Evolutionary conservation across 1,139 yeast species (phyloP).

Genomic region (Magnusiomyces ingens): DNA sequence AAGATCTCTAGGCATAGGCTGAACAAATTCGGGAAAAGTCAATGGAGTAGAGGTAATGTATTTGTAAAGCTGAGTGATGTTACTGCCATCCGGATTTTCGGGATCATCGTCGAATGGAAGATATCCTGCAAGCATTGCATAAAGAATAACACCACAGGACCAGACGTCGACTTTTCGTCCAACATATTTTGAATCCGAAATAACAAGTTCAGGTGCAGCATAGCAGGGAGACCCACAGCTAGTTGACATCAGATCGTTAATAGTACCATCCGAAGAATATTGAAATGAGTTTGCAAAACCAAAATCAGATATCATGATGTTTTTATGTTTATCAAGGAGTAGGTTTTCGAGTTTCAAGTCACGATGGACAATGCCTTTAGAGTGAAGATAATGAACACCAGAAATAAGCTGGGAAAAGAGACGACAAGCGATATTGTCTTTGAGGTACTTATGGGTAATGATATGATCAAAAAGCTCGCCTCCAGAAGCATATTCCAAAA

Average conservation of each 20-base stretch:
- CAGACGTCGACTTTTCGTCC: constrained; percentile 96
- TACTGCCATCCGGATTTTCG: constrained; percentile 91
- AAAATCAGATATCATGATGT: constrained; percentile 73
- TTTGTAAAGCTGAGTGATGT: constrained; percentile 82
- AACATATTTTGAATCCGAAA: constrained; percentile 78
- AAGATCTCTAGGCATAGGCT: constrained; percentile 87
- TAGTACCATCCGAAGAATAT: constrained; percentile 27
- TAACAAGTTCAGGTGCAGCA: constrained; percentile 95
- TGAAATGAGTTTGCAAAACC: constrained; percentile 87
- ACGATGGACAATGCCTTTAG: constrained; percentile 75
- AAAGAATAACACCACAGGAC: constrained; percentile 92
- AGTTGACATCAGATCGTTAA: constrained; percentile 76
- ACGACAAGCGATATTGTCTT: constrained; percentile 73
- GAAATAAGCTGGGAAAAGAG: constrained; percentile 88
- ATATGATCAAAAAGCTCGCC: constrained; percentile 96
- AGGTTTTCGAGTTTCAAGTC: constrained; percentile 69
- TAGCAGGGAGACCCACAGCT: constrained; percentile 98
- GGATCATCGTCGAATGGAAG: constrained; percentile 98
- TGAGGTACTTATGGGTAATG: constrained; percentile 74
- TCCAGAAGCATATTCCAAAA: constrained; percentile 91
- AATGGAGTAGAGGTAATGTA: constrained; percentile 87
- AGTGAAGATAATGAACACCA: constrained; percentile 87
- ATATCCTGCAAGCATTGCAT: constrained; percentile 96
- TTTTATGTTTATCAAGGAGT: constrained; percentile 69
- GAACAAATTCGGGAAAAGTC: constrained; percentile 91